These are phyloP conservation scores for Candida manassasensis DNA, from an alignment of 805 yeast genomes.

Conservation along the genomic window DNA sequence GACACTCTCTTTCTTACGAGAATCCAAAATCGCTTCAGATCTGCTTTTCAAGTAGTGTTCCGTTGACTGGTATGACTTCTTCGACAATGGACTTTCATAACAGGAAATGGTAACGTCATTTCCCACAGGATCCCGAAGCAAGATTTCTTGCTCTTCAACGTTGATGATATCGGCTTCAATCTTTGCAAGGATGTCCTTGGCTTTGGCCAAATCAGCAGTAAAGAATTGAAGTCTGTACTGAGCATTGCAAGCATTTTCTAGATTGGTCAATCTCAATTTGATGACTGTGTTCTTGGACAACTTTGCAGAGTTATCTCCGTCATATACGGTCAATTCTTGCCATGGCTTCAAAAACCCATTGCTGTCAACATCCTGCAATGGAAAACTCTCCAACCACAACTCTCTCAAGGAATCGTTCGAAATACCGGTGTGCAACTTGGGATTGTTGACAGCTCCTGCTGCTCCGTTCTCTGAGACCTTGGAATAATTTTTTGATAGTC, in stretches of 20 bases:
- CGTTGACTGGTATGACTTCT: slow-evolving; percentile 16
- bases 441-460: slow-evolving; percentile 19
- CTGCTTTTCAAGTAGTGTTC: slow-evolving; percentile 23
- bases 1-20: slow-evolving; percentile 8
- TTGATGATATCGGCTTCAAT: slow-evolving; percentile 6
- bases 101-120: slow-evolving; percentile 26
- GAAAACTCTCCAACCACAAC: slow-evolving; percentile 69
- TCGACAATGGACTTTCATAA: slow-evolving; percentile 18
- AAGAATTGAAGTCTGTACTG: slow-evolving; percentile 26
- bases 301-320: slow-evolving; percentile 31
- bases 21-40: slow-evolving; percentile 19
- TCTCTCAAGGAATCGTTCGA: slow-evolving; percentile 65
- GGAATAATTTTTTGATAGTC: slow-evolving; percentile 53
- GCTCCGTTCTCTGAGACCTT: slow-evolving; percentile 41
- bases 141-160: slow-evolving; percentile 10
- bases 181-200: slow-evolving; percentile 15
- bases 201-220: slow-evolving; percentile 22
- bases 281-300: slow-evolving; percentile 26
- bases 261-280: slow-evolving; percentile 31
- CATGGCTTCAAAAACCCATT: slow-evolving; percentile 35
- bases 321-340: slow-evolving; percentile 36
- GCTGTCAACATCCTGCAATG: slow-evolving; percentile 36
- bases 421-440: slow-evolving; percentile 44
- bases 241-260: slow-evolving; percentile 1
- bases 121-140: slow-evolving; percentile 31